Percentiles rank a stretch among this genome's conserved stretches.
These are phyloP conservation scores for Sanguinoderma infundibulare DNA, from an alignment of 1,284 basidiomycete species.

Conservation along the genomic window DNA sequence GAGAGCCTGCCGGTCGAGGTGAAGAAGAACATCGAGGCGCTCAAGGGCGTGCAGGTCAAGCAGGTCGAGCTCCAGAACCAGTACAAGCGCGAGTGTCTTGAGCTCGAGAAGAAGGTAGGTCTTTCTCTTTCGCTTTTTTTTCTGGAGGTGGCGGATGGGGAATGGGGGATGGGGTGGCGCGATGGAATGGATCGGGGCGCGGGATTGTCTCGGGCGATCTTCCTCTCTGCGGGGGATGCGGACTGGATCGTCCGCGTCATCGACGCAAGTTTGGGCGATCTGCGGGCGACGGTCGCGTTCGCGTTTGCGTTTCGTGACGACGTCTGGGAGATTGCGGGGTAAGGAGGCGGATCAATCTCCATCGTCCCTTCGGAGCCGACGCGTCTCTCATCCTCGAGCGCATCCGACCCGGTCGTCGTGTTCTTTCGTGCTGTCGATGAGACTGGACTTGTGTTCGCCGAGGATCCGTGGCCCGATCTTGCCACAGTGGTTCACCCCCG, in stretches of 20 bases:
- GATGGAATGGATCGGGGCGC: neutral
- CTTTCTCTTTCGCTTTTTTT: neutral
- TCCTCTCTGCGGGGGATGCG: neutral
- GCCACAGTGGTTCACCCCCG: no score
- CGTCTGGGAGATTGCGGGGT: neutral
- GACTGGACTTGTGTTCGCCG: no score
- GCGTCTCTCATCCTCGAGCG: neutral
- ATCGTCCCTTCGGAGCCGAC: neutral
- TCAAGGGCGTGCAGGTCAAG: constrained; percentile 95
- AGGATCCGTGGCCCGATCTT: neutral
- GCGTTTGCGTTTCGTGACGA: neutral
- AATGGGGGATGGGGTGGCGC: neutral
- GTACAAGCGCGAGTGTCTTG: constrained; percentile 96
- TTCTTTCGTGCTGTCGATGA: neutral
- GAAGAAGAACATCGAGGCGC: constrained; percentile 86
- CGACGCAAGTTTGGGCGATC: neutral
- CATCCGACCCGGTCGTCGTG: neutral
- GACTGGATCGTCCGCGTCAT: neutral
- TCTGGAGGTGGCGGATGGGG: neutral
- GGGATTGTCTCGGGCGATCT: constrained; percentile 1
- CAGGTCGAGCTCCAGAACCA: constrained; percentile 93
- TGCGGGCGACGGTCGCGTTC: neutral
- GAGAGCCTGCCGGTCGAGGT: constrained; percentile 86
- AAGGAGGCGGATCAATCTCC: neutral
- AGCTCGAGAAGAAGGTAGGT: constrained; percentile 94